A percentile compares a stretch with the other conserved stretches of the same genome.
Conservation (phyloP, 257 asterid genomes). For the Capsicum baccatum region DNA sequence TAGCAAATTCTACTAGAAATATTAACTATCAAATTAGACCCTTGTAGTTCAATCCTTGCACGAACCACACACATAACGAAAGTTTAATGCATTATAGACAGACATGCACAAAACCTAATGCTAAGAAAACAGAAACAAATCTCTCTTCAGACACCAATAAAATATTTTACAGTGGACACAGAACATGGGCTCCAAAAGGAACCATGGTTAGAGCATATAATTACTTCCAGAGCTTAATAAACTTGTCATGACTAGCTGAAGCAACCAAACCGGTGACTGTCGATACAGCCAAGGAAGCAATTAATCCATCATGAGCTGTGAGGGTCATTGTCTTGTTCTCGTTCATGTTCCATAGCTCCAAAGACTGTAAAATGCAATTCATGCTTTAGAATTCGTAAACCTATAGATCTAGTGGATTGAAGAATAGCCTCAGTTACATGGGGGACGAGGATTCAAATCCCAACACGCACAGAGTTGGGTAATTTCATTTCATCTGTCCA, state of each 20-base stretch:
- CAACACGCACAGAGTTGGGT: neutral
- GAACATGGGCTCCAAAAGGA: constrained; percentile 10
- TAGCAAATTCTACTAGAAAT: no score
- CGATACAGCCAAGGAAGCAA: constrained; percentile 82
- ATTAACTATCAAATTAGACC: no score
- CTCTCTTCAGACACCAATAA: constrained; percentile 5
- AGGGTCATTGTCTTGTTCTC: constrained; percentile 86
- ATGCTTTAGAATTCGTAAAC: neutral
- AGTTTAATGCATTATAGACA: no score
- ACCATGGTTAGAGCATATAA: neutral
- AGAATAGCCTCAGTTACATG: neutral
- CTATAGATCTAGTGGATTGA: neutral
- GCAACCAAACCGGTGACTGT: constrained; percentile 78
- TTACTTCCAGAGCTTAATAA: constrained; percentile 81
- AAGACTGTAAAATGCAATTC: constrained; percentile 53
- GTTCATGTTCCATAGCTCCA: constrained; percentile 91
- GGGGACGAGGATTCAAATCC: neutral
- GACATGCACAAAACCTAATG: neutral
- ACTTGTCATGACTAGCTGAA: constrained; percentile 90
- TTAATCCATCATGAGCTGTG: constrained; percentile 78
- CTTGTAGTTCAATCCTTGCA: no score
- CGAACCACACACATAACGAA: no score
- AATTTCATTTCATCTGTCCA: neutral
- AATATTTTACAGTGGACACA: constrained; percentile 24
- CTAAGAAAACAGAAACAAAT: constrained; percentile 7